These are phyloP conservation scores for Phenoliferia sp. DNA, from an alignment of 1,284 basidiomycete species.

Conservation along the genomic window DNA sequence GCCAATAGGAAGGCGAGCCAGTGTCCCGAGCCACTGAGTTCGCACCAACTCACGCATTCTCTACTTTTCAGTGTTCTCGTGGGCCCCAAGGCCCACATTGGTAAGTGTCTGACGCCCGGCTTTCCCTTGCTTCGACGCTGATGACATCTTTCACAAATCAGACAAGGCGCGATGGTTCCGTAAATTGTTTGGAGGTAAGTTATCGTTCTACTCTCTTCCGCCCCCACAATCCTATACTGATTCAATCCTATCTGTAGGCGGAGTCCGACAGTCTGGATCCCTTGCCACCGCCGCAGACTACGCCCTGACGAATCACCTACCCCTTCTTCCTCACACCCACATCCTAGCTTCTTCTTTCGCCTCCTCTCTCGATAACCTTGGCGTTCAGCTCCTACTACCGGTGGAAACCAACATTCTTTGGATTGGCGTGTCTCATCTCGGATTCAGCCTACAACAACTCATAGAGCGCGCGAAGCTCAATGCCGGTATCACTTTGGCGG, in stretches of 20 bases:
- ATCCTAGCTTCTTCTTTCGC: constrained; percentile 66
- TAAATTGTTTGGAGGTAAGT: constrained; percentile 94
- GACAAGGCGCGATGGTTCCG: background rate
- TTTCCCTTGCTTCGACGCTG: too few species aligned
- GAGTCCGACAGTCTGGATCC: too few species aligned
- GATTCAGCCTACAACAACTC: constrained; percentile 62
- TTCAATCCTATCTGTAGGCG: too few species aligned
- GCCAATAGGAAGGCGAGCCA: constrained; percentile 65
- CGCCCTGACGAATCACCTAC: constrained; percentile 77
- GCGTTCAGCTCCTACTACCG: constrained; percentile 64
- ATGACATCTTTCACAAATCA: too few species aligned
- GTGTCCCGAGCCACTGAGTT: background rate
- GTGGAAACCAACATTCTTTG: constrained; percentile 82
- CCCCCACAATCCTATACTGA: too few species aligned
- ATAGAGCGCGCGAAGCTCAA: constrained; percentile 47
- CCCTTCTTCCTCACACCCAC: constrained; percentile 70
- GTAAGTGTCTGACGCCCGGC: background rate
- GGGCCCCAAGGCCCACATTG: constrained; percentile 55
- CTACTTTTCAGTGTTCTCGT: constrained; percentile 60
- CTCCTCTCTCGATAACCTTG: constrained; percentile 64
- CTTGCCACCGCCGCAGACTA: constrained; percentile 75
- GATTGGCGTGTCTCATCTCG: constrained; percentile 70
- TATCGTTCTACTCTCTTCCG: too few species aligned
- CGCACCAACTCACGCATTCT: background rate
- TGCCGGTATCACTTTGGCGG: constrained; percentile 61